phyloP scores from a whole-genome alignment of 352 stramenopile genomes.

The Globisporangium acanthophoron region DNA sequence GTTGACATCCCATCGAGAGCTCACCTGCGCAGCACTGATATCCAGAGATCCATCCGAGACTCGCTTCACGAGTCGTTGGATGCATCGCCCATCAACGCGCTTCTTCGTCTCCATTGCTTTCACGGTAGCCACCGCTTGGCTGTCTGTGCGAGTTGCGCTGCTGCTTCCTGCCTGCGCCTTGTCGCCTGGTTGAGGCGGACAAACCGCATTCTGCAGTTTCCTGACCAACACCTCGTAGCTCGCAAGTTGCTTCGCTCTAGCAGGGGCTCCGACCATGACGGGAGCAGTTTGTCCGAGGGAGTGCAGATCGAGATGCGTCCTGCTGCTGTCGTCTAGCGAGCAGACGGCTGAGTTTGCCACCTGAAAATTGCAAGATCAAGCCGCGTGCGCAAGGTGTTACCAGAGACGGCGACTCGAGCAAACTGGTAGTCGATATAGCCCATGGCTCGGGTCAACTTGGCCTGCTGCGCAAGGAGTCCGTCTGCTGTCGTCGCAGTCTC shows the following conservation, averaged over 20 bases:
- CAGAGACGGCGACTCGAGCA: constrained; percentile 16
- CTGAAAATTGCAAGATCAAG: background rate
- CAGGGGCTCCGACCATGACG: background rate
- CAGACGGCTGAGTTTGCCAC: background rate
- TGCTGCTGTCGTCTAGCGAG: constrained; percentile 4
- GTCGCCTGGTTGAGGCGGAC: constrained; percentile 1
- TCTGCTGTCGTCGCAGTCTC: constrained; percentile 36
- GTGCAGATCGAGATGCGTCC: background rate
- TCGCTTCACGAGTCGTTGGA: constrained; percentile 31
- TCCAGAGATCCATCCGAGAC: constrained; percentile 37
- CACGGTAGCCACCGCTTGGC: background rate
- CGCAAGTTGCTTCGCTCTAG: constrained; percentile 5
- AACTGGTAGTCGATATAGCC: constrained; percentile 39
- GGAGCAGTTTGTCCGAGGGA: background rate
- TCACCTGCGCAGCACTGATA: constrained; percentile 26
- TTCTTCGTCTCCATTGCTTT: constrained; percentile 27
- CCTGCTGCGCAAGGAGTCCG: constrained; percentile 41
- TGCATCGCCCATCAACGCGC: constrained; percentile 27
- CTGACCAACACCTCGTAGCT: constrained; percentile 21
- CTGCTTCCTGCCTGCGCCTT: background rate
- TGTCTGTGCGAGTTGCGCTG: background rate
- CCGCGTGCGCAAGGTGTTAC: constrained; percentile 7
- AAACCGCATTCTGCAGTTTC: constrained; percentile 30
- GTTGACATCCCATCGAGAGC: background rate
- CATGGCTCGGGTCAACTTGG: constrained; percentile 33